phyloP scores from a whole-genome alignment of 2,329 filamentous ascomycete species.

The Diaporthe citrichinensis region DNA sequence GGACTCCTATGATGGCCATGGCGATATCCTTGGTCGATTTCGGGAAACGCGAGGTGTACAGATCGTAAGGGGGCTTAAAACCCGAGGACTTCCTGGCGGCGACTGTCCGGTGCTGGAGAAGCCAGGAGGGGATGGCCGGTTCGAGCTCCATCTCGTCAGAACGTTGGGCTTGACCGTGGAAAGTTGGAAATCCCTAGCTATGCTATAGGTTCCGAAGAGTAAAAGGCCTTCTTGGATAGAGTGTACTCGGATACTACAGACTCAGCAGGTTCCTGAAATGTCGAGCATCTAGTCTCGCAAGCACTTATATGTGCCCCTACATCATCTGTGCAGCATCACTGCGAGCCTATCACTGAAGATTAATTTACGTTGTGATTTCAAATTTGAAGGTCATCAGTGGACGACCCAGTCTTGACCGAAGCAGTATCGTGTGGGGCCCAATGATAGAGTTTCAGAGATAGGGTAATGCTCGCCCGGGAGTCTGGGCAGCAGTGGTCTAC shows the following conservation, averaged over 20 bases:
- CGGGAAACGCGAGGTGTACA: slow-evolving; percentile 2
- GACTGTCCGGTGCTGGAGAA: neutral
- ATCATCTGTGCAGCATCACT: neutral
- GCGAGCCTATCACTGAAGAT: neutral
- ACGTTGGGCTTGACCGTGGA: neutral
- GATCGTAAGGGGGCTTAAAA: neutral
- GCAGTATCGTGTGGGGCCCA: neutral
- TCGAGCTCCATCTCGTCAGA: neutral
- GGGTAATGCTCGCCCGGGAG: slow-evolving; percentile 1
- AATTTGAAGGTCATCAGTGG: neutral
- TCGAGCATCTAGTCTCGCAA: neutral
- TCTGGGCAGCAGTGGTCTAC: neutral
- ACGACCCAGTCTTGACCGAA: neutral
- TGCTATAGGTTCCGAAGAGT: neutral
- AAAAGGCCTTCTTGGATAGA: neutral
- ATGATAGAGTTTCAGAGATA: slow-evolving; percentile 16
- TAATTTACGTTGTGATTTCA: neutral
- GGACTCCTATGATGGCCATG: slow-evolving; percentile 11
- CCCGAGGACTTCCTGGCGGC: slow-evolving; percentile 1
- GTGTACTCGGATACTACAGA: neutral
- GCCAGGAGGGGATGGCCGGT: neutral
- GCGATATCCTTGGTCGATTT: neutral
- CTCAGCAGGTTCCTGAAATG: neutral
- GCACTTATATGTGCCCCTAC: neutral
- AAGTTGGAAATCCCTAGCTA: neutral